Evolutionary conservation across 1,139 yeast species (phyloP).

Genomic region (Geotrichum macrosporum): DNA sequence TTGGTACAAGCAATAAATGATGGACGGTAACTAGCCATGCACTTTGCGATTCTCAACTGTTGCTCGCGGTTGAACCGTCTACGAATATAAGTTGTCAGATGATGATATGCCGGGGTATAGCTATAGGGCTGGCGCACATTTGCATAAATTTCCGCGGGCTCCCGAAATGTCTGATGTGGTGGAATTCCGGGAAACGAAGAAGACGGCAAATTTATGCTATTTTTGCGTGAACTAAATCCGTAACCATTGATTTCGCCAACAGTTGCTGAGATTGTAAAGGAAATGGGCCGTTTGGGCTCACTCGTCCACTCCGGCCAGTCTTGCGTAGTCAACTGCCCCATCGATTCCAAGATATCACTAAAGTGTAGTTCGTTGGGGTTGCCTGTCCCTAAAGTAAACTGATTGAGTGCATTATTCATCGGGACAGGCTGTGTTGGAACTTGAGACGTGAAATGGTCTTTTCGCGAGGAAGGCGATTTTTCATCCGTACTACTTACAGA

Average conservation of each 20-base stretch:
- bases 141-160: constrained; percentile 78
- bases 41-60: constrained; percentile 77
- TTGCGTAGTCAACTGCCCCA: constrained; percentile 18
- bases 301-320: constrained; percentile 15
- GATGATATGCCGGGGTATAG: constrained; percentile 88
- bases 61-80: constrained; percentile 65
- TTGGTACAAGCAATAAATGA: constrained; percentile 90
- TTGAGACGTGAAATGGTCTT: neutral
- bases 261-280: constrained; percentile 23
- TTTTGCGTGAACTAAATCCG: constrained; percentile 1
- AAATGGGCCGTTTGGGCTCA: constrained; percentile 17
- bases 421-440: neutral
- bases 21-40: constrained; percentile 87
- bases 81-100: constrained; percentile 67
- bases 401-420: constrained; percentile 21
- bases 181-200: too few relatives aligned
- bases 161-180: constrained; percentile 15
- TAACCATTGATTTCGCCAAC: constrained; percentile 11
- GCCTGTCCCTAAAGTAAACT: constrained; percentile 21
- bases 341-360: constrained; percentile 28
- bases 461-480: constrained; percentile 23
- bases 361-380: constrained; percentile 21
- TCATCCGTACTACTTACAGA: constrained; percentile 28
- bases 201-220: constrained; percentile 5
- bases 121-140: constrained; percentile 71